Evolutionary conservation across 2,329 filamentous ascomycete species (phyloP).

Genomic region (Parastagonospora avenae): DNA sequence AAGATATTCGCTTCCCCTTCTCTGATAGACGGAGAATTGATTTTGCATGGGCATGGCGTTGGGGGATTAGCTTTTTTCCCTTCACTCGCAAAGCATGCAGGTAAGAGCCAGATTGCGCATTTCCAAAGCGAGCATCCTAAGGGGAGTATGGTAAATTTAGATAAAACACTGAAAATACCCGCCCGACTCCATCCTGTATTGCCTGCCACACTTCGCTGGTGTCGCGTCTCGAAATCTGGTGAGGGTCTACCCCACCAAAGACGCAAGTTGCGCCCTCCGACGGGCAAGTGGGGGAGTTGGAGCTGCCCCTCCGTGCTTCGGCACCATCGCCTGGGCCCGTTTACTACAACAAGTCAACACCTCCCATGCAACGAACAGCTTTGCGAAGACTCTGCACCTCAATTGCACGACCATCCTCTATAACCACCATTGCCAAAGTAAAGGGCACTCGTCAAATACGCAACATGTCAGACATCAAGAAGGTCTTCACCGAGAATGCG

Average conservation of each 20-base stretch:
- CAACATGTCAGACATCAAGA: conserved; percentile 52
- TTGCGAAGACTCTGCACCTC: not conserved
- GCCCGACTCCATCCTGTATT: too few relatives aligned
- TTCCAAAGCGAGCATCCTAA: not conserved
- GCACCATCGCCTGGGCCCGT: conserved; percentile 20
- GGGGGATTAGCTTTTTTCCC: not conserved
- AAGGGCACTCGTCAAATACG: conserved; percentile 4
- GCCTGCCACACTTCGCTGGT: too few relatives aligned
- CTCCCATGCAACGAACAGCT: conserved; percentile 5
- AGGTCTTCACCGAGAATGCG: conserved; percentile 49
- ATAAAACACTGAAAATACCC: too few relatives aligned
- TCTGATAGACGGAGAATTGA: conserved; percentile 14
- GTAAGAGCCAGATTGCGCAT: not conserved
- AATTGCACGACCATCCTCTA: not conserved
- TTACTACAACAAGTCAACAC: conserved; percentile 25
- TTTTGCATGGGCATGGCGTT: conserved; percentile 31
- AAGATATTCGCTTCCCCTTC: not conserved
- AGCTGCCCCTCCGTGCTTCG: not conserved
- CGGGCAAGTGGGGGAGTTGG: too few relatives aligned
- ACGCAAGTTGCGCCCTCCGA: too few relatives aligned
- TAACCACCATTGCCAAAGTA: not conserved
- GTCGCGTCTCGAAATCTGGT: too few relatives aligned
- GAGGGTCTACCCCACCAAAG: too few relatives aligned
- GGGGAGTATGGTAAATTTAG: not conserved
- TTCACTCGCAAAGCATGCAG: not conserved